phyloP scores from a whole-genome alignment of 2,329 filamentous ascomycete species.

The Pseudogymnoascus sp. region DNA sequence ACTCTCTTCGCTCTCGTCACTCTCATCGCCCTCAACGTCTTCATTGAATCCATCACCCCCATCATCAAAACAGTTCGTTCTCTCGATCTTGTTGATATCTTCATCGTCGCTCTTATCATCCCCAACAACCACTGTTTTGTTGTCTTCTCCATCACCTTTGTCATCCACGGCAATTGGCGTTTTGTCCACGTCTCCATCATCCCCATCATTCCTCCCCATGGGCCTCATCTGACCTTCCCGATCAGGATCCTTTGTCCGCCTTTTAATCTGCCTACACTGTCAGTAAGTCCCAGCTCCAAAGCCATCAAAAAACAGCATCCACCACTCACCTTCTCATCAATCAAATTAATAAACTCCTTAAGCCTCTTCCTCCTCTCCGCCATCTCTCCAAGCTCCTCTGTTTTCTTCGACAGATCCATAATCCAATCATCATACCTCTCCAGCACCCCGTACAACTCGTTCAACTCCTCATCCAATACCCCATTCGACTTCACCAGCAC shows the following conservation, averaged over 20 bases:
- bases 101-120: neutral
- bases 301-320: neutral
- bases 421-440: neutral
- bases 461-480: neutral
- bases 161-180: neutral
- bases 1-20: no score
- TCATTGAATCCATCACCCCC: constrained; percentile 4
- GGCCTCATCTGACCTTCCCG: neutral
- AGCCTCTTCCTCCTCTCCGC: neutral
- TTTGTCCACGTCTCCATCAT: neutral
- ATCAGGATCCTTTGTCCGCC: neutral
- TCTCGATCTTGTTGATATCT: neutral
- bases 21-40: constrained; percentile 8
- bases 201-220: neutral
- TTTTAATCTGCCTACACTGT: neutral
- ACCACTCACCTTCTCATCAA: neutral
- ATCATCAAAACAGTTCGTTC: neutral
- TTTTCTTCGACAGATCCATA: neutral
- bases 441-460: neutral
- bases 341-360: neutral
- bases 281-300: neutral
- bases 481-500: no score
- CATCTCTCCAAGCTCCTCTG: neutral
- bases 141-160: neutral
- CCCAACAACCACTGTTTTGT: neutral